Base-by-base conservation (phyloP, 2,329 filamentous ascomycete species). In the Paramyrothecium sp. region DNA sequence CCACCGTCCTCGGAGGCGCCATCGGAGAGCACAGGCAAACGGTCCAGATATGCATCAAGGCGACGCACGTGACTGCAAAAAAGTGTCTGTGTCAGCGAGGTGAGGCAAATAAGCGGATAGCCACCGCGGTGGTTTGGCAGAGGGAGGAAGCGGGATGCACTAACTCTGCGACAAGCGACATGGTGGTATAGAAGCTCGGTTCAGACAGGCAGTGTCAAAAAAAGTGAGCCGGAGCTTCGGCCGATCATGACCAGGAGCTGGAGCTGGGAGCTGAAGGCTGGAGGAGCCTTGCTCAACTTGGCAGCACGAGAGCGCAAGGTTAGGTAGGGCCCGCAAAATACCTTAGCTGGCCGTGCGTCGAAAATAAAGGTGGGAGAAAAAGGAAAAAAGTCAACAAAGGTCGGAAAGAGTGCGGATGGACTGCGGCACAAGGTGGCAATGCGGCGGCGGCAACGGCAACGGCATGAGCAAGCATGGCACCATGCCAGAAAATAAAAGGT, bases 1-100 rank as follows among this genome's bases (percentile, higher is more conserved):
- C 61, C 73, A 53, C 78, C 75, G 55, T 78, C 74, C 57, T 77
- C 75, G 26, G 75, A 75, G 38, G 72, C 56, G 74, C 77, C 63
- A 69, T 75, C 71, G 21, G 72, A 70, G 51, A 75, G 61, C 44
- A 75, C 70, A 33, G 74, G 74, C 17, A 89, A 81, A 58, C 84
- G 82, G 69, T 89, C 86, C 58, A 90, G 81, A 68, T 88, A 85
- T 64, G 82, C 80, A 72, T 89, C 86, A 57, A 89, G 75, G 60
- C 82, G 82, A 67, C 84, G 82, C 60, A 89, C 81, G 72, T 87
- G 85, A 69, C 82, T 86, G 64, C 59, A 21, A 58, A 55, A 34
- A 21, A 58, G 49, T 41, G 59, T 67, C 52, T 69, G 61, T 16
- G 38, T 44, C 38, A 44, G 38, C 38, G 13, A 44, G 8, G 10